Evolutionary conservation across 805 yeast species (phyloP).

Genomic region (Starmerella geochares): DNA sequence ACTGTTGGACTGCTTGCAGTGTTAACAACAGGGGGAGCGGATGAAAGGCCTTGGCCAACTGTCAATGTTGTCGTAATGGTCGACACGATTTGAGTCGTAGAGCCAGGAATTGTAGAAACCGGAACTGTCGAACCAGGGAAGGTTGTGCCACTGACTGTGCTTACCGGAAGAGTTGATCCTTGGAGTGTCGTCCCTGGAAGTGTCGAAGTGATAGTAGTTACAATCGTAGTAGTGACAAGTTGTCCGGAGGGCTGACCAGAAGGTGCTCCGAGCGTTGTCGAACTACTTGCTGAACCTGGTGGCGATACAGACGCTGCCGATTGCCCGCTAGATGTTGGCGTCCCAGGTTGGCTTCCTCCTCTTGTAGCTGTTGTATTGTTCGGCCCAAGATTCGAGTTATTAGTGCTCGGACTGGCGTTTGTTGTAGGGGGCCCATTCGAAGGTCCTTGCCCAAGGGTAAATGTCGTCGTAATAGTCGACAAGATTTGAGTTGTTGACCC

Average conservation of each 20-base stretch:
- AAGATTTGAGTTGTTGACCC: not conserved
- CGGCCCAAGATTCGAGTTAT: no score
- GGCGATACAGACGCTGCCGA: not conserved
- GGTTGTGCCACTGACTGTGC: slow-evolving; percentile 10
- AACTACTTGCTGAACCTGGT: not conserved
- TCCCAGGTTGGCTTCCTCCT: not conserved
- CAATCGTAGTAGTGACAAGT: not conserved
- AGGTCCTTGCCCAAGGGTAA: not conserved
- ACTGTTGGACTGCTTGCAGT: no score
- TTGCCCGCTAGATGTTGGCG: not conserved
- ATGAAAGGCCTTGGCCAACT: not conserved
- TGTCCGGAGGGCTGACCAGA: not conserved
- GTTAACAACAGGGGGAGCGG: not conserved
- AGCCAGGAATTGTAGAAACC: slow-evolving; percentile 6
- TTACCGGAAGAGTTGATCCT: slow-evolving; percentile 9
- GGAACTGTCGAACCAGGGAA: slow-evolving; percentile 5
- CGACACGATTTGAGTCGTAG: not conserved
- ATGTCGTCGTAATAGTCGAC: not conserved
- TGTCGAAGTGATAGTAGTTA: slow-evolving; percentile 5
- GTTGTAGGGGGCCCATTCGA: no score
- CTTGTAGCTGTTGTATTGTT: not conserved
- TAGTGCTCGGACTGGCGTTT: no score
- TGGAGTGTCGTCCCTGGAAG: slow-evolving; percentile 13
- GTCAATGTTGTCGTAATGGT: not conserved
- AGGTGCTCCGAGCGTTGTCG: not conserved